A percentile compares a stretch with the other conserved stretches of the same genome.
phyloP scores from a whole-genome alignment of 192 early-diverging fungal genomes.

The Coemansia sp. region DNA sequence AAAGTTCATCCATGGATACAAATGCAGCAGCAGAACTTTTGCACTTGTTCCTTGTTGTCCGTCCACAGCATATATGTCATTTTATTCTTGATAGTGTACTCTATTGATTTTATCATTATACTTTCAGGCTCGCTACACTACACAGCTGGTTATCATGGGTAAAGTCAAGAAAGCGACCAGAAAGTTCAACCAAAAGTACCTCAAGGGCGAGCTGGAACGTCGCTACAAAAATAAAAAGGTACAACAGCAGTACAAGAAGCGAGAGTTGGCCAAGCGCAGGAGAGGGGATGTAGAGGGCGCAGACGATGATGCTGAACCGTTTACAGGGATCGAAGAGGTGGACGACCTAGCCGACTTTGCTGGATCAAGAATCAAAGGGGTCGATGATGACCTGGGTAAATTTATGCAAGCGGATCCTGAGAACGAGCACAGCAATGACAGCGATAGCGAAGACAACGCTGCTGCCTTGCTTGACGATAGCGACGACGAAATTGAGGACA shows the following conservation, averaged over 20 bases:
- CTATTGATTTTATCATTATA: conserved; percentile 5
- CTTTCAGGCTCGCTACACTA: not conserved
- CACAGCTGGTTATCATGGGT: conserved; percentile 22
- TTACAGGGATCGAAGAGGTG: conserved; percentile 49
- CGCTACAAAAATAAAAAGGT: conserved; percentile 60
- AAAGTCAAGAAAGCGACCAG: conserved; percentile 66
- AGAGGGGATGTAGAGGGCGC: conserved; percentile 11
- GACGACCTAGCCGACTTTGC: conserved; percentile 52
- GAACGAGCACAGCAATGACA: not conserved
- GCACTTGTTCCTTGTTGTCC: not conserved
- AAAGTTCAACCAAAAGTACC: conserved; percentile 76
- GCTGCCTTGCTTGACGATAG: conserved; percentile 11
- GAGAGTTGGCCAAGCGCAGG: conserved; percentile 58
- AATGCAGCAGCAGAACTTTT: not conserved
- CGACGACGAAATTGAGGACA: conserved; percentile 13
- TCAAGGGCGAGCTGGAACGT: conserved; percentile 65
- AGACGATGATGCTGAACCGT: conserved; percentile 21
- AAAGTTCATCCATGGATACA: no score
- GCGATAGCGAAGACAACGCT: conserved; percentile 9
- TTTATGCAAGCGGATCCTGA: conserved; percentile 37
- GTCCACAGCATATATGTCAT: not conserved
- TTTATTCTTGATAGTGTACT: not conserved
- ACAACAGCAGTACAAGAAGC: conserved; percentile 59
- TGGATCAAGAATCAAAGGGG: conserved; percentile 34
- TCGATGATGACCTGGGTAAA: conserved; percentile 34